Evolutionary conservation across 2,329 filamentous ascomycete genomes (phyloP).

Genomic region (Parafenestella ontariensis): DNA sequence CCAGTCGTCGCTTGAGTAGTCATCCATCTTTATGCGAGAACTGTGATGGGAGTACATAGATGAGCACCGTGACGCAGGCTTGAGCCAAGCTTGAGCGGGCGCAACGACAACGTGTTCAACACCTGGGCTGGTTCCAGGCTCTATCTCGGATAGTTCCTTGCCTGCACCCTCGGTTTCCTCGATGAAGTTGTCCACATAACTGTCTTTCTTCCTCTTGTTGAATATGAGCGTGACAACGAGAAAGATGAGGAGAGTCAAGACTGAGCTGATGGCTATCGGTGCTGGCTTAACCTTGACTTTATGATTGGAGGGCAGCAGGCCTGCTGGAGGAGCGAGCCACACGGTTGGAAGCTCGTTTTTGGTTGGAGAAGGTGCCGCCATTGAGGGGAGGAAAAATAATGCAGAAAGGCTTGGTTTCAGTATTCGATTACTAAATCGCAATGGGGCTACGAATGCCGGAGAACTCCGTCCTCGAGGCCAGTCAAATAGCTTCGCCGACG

Average conservation of each 20-base stretch:
- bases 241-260: not conserved
- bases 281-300: not conserved
- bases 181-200: not conserved
- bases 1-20: not conserved
- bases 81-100: not conserved
- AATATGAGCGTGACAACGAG: not conserved
- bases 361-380: not conserved
- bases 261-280: constrained; percentile 5
- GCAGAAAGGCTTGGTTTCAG: not conserved
- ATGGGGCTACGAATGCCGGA: not conserved
- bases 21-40: not conserved
- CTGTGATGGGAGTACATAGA: not conserved
- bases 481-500: not conserved
- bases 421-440: not conserved
- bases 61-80: not conserved
- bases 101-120: not conserved
- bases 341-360: not conserved
- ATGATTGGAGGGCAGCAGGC: not conserved
- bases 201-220: not conserved
- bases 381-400: not conserved
- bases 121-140: not conserved
- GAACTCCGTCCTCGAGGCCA: not conserved
- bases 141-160: not conserved
- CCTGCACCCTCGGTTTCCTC: not conserved
- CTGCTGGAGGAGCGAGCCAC: constrained; percentile 2